Evolutionary conservation across 441 rosid genomes (phyloP), one percentile per base, ranked within the genome.

Genomic region (Manihot esculenta): DNA sequence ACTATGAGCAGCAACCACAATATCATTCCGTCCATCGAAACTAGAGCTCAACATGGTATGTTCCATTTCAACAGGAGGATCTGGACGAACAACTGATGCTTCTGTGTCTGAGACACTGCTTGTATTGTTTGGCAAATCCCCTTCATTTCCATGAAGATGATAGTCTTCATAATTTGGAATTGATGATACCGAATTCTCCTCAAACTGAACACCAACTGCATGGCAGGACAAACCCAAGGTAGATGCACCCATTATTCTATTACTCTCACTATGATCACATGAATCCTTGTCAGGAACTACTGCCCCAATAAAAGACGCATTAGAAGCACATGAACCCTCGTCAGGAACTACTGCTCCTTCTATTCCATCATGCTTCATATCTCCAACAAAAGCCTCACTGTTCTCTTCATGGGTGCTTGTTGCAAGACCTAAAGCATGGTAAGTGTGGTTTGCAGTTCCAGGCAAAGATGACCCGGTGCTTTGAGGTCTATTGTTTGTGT

Each of bases 381-480:
- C 79, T 41, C 78, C 70, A 78, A 64, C 77, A 75, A 69, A 74
- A 44, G 68, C 74, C 78, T 82, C 90, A 68, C 64, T 76, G 73
- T 68, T 80, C 67, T 74, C 80, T 56, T 84, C 92, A 69, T 63
- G 71, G 21, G 71, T 53, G 57, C 79, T 81, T 13, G 79, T 49
- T 66, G 75, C 80, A 73, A 76, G 84, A 82, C 89, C 86, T 57
- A 75, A 71, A 75, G 87, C 82, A 66, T 81, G 92, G 78, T 76
- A 74, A 75, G 79, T 57, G 50, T 82, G 78, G 77, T 73, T 81
- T 74, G 90, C 86, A 74, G 78, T 74, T 72, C 88, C 92, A 65
- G 93, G 83, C 57, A 84, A 71, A 42, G 88, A 88, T 47, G 92
- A 80, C 69, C 80, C 80, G 48, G 75, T 68, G 74, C 91, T 89